Evolutionary conservation across 2,329 filamentous ascomycete species (phyloP), one percentile per base, ranked within the genome.

Genomic region (Fusarium bulbicola): DNA sequence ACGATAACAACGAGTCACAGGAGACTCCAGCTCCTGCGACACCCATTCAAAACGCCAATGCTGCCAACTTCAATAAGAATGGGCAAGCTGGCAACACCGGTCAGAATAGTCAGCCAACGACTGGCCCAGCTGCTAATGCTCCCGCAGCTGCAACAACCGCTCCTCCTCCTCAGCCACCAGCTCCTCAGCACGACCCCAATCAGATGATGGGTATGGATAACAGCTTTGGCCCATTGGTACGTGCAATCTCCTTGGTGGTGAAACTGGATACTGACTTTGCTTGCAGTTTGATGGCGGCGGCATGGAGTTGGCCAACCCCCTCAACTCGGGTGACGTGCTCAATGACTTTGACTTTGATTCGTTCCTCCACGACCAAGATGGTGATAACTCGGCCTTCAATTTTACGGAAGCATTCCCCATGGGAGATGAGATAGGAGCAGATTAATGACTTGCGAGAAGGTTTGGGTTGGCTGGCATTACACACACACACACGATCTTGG

Each of bases 311-410:
- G 84, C 86, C 61, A 88, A 90, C 71, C 87, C 89, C 5, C 79
- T 87, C 32, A 83, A 84, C 68, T 85, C 85, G 11, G 82, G 81
- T 60, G 87, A 92, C 77, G 90, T 92, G 40, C 83, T 92, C 53
- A 89, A 89, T 75, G 90, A 91, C 72, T 92, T 92, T 75, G 90
- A 92, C 70, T 85, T 92, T 74, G 90, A 92, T 79, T 91, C 90
- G 4, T 92, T 92, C 83, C 82, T 92, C 13, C 89, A 92, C 71
- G 85, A 87, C 66, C 84, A 85, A 68, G 86, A 87, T 52, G 84
- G 81, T 39, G 86, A 85, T 45, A 83, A 83, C 46, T 80, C 82
- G 47, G 80, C 78, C 9, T 92, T 91, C 70, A 88, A 88, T 80
- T 91, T 92, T 76, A 80, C 84, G 21, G 81, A 83, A 30, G 79